phyloP scores from a whole-genome alignment of 2,329 filamentous ascomycete genomes.

The Nannizziopsis arthrosporioides region DNA sequence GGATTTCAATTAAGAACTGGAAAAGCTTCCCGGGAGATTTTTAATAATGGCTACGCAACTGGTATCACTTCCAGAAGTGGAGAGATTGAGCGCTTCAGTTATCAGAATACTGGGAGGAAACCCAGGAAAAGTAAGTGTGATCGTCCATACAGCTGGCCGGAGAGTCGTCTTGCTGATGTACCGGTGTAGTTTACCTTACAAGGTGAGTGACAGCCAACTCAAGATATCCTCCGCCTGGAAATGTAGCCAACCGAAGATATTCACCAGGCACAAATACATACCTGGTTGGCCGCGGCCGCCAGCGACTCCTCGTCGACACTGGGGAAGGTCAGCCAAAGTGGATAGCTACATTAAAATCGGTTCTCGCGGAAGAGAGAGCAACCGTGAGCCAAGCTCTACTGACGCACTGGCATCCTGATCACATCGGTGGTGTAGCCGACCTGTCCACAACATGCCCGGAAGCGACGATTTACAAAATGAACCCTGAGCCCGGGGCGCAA shows the following conservation, averaged over 20 bases:
- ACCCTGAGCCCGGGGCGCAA: conserved; percentile 42
- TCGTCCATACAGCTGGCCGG: background rate
- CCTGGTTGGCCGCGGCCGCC: conserved; percentile 62
- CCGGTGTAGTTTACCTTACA: conserved; percentile 46
- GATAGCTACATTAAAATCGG: conserved; percentile 52
- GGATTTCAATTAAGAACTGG: too few relatives aligned
- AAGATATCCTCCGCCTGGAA: too few relatives aligned
- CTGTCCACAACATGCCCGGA: conserved; percentile 53
- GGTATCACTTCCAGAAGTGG: conserved; percentile 56
- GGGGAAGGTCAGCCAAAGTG: conserved; percentile 70
- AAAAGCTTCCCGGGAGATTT: too few relatives aligned
- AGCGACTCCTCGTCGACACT: conserved; percentile 76
- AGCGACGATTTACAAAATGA: conserved; percentile 54
- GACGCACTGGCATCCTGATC: conserved; percentile 89
- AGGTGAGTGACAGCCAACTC: conserved; percentile 26
- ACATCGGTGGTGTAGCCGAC: conserved; percentile 63
- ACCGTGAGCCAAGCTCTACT: conserved; percentile 59
- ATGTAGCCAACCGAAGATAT: background rate
- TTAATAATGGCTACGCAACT: conserved; percentile 49
- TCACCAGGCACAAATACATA: conserved; percentile 77
- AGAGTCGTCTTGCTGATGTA: background rate
- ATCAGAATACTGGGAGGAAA: conserved; percentile 84
- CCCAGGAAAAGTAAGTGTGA: conserved; percentile 57
- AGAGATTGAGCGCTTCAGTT: conserved; percentile 64
- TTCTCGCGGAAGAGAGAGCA: conserved; percentile 57